Base-by-base conservation (phyloP, 495 filamentous ascomycete species). In the Neurospora sp. region DNA sequence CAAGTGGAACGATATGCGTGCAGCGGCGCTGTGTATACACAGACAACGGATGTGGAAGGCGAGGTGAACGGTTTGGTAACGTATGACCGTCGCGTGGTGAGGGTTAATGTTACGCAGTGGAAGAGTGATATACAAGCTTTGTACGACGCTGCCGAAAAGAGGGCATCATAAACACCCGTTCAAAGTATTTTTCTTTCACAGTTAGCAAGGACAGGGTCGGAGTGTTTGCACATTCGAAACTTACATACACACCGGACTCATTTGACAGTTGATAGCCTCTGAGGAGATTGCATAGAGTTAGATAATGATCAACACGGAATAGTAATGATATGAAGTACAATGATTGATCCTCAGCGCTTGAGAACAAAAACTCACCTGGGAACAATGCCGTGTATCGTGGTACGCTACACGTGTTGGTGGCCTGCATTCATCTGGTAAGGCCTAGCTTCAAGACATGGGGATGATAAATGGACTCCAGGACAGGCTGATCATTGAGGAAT, bases 1-100 rank as follows among this genome's bases (percentile, higher is more conserved):
- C 91, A 92, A 76, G 78, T 89, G 20, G 83, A 85, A 41, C 80
- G 72, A 12, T 91, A 83, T 73, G 83, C 86, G 0, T 91, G 90
- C 82, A 89, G 86, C 70, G 89, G 84, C 1, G 88, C 84, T 39
- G 84, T 88, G 16, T 90, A 86, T 82, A 92, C 90, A 18, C 90
- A 92, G 79, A 92, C 90, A 1, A 91, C 89, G 1, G 90, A 93
- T 76, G 90, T 93, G 11, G 91, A 93, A 78, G 90, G 90, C n/a
- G 91, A 93, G 80, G 88, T 92, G 66, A 93, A 93, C 75, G 91
- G 91, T 5, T 78, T 93, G 72, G 79, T 91, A 74, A 91, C 90
- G 2, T 91, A 91, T 73, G 90, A 93, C 80, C 88, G 91, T 3
- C 80, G 72, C 70, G 31, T 91, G 1, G 78, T 87, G 72, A 82